Base-by-base conservation (phyloP, 2,329 filamentous ascomycete genomes). In the Rhytidhysteron rufulum region DNA sequence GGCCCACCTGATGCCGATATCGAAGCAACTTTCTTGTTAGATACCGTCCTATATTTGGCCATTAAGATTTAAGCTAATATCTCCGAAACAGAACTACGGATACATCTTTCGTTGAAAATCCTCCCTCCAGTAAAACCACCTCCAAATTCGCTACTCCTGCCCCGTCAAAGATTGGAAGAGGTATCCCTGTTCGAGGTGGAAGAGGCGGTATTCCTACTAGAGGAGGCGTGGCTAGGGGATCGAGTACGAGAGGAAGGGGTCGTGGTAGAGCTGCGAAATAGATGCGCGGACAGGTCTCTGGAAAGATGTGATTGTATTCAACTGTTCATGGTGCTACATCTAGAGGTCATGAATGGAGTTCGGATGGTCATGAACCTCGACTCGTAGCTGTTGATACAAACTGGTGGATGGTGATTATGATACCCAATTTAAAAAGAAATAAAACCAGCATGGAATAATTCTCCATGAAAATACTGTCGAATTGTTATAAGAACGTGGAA, bases 41-140 rank as follows among this genome's bases (percentile, higher is more conserved):
- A 9, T 17, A 9, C 19, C 34, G 10, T 10, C 13, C 21, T 36
- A 5, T 15, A 30, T 16, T 4, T 8, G 5, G 9, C 11, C 39
- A 7, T 17, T 27, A 10, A 13, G 13, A 17, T 21, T 15, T 11
- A 18, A 22, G 13, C 16, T 6, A 24, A 25, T 16, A 8, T 17
- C 15, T 18, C 17, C 38, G 5, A 6, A 19, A 48, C 4, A 91
- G 86, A 76, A 95, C 90, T 18, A 95, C 88, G 9, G 89, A 95
- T 59, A 94, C 85, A 5, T 88, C 87, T 2, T 96, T 95, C 58
- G 81, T 95, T 41, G 88, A 95, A 24, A 87, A 95, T 54, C 90
- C 89, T 6, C 76, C 77, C 4, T 77, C 75, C 27, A 72, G 69
- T 21, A 79, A 76, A 54, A 59, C 65, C 2, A 61, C 63, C 4